Evolutionary conservation across 2,329 filamentous ascomycete genomes (phyloP), one percentile per base, ranked within the genome.

Genomic region (Nemania sp.): DNA sequence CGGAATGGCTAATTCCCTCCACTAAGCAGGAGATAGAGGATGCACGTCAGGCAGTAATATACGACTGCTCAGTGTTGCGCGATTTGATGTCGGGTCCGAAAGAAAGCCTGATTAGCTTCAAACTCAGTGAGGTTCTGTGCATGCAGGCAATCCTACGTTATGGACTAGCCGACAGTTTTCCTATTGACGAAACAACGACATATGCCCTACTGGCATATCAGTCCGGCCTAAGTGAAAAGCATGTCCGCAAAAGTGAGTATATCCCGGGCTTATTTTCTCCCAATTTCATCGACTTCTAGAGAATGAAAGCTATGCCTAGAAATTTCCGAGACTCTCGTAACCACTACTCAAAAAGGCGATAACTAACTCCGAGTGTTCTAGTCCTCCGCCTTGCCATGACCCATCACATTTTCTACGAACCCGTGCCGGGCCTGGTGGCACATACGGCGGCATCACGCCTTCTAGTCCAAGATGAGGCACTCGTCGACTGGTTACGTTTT

Each of bases 401-500:
- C 35, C 27, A 54, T 4, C 52, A 54, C n/a, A 54, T 54, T 35
- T 54, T 54, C 26, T 27, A 27, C 27, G 52, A 54, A 20, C 13
- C n/a, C 1, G 15, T 15, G 24, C 24, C 24, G 24, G 52, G 52
- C 52, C 10, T 32, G 11, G 24, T 54, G 3, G 27, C 52, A 20
- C 52, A 54, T 18, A 32, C 27, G 15, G 52, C 52, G 4, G 22
- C 27, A 5, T 62, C 58, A 29, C 35, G 27, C 8, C 41, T 62
- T 27, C 58, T 62, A 13, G 43, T 26, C 26, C 26, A 62, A n/a
- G 52, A 47, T n/a, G 26, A 45, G 22, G 29, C 13, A 18, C 20
- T 62, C 13, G 51, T 43, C 20, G 26, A 41, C 32, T 62, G 58
- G 58, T 38, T 62, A 15, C 45, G 58, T 26, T 53, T 22, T 18